Base-by-base conservation (phyloP, 176 grass and related monocot genomes). In the Saccharum spontaneum region DNA sequence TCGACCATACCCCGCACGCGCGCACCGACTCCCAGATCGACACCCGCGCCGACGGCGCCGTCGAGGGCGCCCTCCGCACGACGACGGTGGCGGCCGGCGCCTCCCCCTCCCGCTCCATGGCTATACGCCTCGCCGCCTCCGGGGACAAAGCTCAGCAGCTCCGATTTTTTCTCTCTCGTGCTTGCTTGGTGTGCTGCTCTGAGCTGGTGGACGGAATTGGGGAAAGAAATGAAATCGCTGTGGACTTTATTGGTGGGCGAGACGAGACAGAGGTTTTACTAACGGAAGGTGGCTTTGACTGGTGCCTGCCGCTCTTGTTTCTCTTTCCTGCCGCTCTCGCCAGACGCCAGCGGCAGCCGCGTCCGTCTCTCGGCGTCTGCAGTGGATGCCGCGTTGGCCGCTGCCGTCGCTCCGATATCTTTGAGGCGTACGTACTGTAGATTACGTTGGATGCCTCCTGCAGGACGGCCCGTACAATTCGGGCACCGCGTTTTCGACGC, bases 1-100 rank as follows among this genome's bases (percentile, higher is more conserved):
- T 92, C 31, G 87, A 86, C 55, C 90, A 94, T 39, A 94, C 38
- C 84, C 93, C 91, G 84, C 90, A 94, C 36, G 67, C 86, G 77
- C 90, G 90, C 22, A 99, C 80, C 71, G 93, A 96, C 67, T 99
- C 97, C 91, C 88, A 94, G 60, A 99, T 92, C 88, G 97, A 96
- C 80, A 89, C 92, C 10, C 97, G 87, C 82, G 94, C 86, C 60
- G 84, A 80, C 80, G 79, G 30, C 40, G 55, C 82, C 36, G 82
- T 83, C 38, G 83, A 75, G 36, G 77, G 78, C 52, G 69, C 23
- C 48, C 61, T 82, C 59, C 44, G 84, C 66, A 1, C 36, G 16
- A 0, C 1, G 80, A 36, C 48, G 44, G 50, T 17, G 79, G 63
- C 78, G 50, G 46, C 43, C 75, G 49, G 6, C 52, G 28, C 77